Evolutionary conservation across 1,139 yeast species (phyloP).

Genomic region (Maudiozyma humilis): DNA sequence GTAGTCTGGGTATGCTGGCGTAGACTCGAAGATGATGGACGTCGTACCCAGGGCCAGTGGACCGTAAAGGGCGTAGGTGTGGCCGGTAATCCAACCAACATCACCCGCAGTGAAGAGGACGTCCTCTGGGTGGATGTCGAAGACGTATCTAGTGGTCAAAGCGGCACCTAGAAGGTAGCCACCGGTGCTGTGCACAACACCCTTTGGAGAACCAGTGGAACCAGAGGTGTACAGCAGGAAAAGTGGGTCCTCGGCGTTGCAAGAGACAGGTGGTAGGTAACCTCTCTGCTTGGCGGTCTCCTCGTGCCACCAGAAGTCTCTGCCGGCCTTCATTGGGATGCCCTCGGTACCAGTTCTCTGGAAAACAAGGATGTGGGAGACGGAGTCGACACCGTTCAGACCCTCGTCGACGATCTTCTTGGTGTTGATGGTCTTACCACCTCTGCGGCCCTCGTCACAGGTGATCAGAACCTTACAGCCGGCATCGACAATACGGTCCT

Average conservation of each 20-base stretch:
- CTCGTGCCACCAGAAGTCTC: slow-evolving; percentile 94
- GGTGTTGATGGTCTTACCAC: slow-evolving; percentile 74
- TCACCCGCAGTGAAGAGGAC: slow-evolving; percentile 95
- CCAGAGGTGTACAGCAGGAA: slow-evolving; percentile 44
- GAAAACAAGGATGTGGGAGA: slow-evolving; percentile 76
- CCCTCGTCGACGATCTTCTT: slow-evolving; percentile 95
- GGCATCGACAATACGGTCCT: slow-evolving; percentile 87
- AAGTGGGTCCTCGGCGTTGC: slow-evolving; percentile 37
- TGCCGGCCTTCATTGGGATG: slow-evolving; percentile 55
- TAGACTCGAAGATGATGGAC: slow-evolving; percentile 89
- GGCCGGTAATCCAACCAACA: slow-evolving; percentile 99
- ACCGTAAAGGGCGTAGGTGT: slow-evolving; percentile 91
- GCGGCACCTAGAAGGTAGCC: slow-evolving; percentile 95
- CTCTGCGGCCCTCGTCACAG: slow-evolving; percentile 94
- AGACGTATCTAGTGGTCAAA: slow-evolving; percentile 84
- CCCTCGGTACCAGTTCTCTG: slow-evolving; percentile 71
- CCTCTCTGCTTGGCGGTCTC: slow-evolving; percentile 74
- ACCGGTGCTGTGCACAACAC: slow-evolving; percentile 91
- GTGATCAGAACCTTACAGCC: slow-evolving; percentile 83
- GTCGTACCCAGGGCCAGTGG: slow-evolving; percentile 86
- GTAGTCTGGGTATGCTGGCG: slow-evolving; percentile 95
- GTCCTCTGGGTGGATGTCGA: slow-evolving; percentile 85
- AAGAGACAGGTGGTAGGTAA: slow-evolving; percentile 81
- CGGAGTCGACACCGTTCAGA: slow-evolving; percentile 64
- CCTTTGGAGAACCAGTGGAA: slow-evolving; percentile 96